Conservation (phyloP, 2,329 filamentous ascomycete genomes). For the Pestalotiopsis sp. region DNA sequence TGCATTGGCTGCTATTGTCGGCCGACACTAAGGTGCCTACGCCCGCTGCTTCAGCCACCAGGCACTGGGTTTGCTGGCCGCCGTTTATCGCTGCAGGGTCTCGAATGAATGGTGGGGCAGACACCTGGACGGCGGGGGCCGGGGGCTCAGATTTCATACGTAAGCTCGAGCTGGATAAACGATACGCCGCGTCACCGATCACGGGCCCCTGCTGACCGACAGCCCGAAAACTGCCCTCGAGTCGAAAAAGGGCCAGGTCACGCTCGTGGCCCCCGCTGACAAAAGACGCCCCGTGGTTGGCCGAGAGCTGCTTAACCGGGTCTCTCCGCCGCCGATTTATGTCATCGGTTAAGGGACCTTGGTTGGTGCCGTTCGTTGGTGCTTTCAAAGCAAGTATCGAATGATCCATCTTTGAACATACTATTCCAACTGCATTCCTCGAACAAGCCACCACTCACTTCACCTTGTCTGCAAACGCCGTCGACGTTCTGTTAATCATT, state of each 20-base stretch:
- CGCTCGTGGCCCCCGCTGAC: not conserved
- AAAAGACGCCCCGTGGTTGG: constrained; percentile 10
- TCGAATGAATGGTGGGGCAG: not conserved
- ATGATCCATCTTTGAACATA: constrained; percentile 5
- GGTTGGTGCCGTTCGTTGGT: not conserved
- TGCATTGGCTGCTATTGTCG: not conserved
- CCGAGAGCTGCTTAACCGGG: not conserved
- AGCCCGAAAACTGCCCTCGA: not conserved
- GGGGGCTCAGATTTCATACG: not conserved
- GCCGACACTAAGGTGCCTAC: not conserved
- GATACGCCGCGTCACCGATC: not conserved
- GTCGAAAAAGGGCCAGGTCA: not conserved
- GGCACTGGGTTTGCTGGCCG: not conserved
- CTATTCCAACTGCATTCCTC: not conserved
- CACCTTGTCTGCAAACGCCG: not conserved
- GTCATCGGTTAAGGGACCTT: constrained; percentile 9
- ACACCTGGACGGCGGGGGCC: not conserved
- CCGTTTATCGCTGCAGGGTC: not conserved
- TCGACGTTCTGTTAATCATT: not conserved
- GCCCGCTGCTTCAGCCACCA: not conserved
- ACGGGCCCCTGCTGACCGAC: not conserved
- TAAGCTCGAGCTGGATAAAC: not conserved
- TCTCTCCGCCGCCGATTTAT: constrained; percentile 7
- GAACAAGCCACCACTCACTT: not conserved
- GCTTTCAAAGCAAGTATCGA: constrained; percentile 13